Conservation (phyloP, 2,329 filamentous ascomycete species). For the Torrubiellomyces zombiae region DNA sequence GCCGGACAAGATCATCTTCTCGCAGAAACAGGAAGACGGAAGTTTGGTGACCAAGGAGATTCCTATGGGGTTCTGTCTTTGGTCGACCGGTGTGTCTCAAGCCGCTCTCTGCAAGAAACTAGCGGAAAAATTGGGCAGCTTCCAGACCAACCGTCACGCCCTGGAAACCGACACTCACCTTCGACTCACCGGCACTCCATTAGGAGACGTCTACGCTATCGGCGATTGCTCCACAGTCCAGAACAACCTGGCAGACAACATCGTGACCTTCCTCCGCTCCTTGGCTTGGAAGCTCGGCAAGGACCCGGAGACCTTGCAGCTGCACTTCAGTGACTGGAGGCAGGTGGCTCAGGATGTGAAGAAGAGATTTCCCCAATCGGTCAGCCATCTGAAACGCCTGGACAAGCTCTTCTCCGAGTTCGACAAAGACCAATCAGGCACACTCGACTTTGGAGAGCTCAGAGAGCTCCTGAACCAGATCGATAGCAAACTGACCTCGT, state of each 20-base stretch:
- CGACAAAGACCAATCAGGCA: conserved; percentile 84
- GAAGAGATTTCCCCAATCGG: conserved; percentile 79
- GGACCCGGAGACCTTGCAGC: conserved; percentile 72
- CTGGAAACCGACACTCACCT: conserved; percentile 91
- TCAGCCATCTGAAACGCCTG: conserved; percentile 70
- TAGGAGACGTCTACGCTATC: conserved; percentile 92
- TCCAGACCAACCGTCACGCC: conserved; percentile 77
- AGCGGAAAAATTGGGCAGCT: conserved; percentile 55
- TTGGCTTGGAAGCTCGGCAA: conserved; percentile 84
- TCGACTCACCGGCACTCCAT: conserved; percentile 69
- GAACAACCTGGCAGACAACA: conserved; percentile 87
- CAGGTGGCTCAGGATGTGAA: conserved; percentile 68
- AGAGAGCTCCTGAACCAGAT: conserved; percentile 80
- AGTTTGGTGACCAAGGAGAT: conserved; percentile 75
- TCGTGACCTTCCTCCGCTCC: conserved; percentile 75
- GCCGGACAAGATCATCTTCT: conserved; percentile 72
- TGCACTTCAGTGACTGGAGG: conserved; percentile 81
- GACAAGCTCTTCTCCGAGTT: conserved; percentile 86
- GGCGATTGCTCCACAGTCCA: conserved; percentile 94
- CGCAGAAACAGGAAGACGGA: conserved; percentile 61
- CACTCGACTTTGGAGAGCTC: conserved; percentile 85
- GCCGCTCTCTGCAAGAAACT: conserved; percentile 64
- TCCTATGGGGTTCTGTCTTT: conserved; percentile 88
- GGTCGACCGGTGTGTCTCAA: conserved; percentile 91
- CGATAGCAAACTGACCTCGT: conserved; percentile 81